A percentile compares a stretch with the other conserved stretches of the same genome.
Evolutionary conservation across 345 rosid genomes (phyloP).

Genomic region (Eucalyptus regnans): DNA sequence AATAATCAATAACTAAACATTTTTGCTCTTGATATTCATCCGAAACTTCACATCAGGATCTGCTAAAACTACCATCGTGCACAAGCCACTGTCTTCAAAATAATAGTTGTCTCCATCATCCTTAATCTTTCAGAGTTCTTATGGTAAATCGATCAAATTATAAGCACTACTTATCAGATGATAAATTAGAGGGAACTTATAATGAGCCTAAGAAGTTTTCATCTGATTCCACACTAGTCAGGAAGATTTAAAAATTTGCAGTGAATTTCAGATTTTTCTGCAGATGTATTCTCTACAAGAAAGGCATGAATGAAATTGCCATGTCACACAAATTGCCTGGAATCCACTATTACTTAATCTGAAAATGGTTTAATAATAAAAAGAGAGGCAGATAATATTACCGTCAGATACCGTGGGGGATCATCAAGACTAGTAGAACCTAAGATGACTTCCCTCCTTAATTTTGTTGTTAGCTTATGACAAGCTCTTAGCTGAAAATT

Average conservation of each 20-base stretch:
- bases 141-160: background rate
- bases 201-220: background rate
- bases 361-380: background rate
- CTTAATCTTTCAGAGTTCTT: background rate
- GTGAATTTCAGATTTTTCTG: background rate
- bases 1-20: background rate
- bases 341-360: background rate
- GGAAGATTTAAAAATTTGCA: background rate
- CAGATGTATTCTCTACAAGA: background rate
- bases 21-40: background rate
- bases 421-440: slow-evolving; percentile 77
- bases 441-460: slow-evolving; percentile 79
- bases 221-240: background rate
- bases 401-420: slow-evolving; percentile 72
- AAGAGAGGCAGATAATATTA: slow-evolving; percentile 4
- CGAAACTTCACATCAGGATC: background rate
- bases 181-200: background rate
- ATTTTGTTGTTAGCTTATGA: slow-evolving; percentile 76
- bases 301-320: background rate
- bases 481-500: slow-evolving; percentile 64
- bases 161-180: background rate
- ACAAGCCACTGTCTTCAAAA: background rate
- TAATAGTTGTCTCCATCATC: background rate
- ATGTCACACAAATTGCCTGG: background rate
- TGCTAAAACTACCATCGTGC: background rate